Percentiles rank a stretch among this genome's conserved stretches.
These are phyloP conservation scores for Salix viminalis DNA, from an alignment of 345 rosid genomes.

Conservation along the genomic window DNA sequence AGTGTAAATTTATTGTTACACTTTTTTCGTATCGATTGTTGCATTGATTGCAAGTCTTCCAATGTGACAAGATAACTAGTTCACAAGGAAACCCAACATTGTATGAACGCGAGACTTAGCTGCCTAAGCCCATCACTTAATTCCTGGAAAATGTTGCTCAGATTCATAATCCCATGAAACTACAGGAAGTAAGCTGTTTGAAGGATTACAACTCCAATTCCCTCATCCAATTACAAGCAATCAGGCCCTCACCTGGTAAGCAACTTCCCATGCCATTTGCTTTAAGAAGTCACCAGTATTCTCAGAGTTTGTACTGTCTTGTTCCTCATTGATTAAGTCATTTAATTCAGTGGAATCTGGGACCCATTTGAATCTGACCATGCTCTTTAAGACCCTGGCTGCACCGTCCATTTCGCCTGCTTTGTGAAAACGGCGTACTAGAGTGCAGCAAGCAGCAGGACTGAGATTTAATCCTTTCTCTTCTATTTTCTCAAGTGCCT, in stretches of 20 bases:
- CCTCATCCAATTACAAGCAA: conserved; percentile 10
- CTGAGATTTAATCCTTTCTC: conserved; percentile 44
- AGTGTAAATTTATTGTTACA: background rate
- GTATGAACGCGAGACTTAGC: background rate
- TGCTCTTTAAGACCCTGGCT: conserved; percentile 41
- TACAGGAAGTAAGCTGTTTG: background rate
- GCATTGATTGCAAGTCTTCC: background rate
- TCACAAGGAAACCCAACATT: background rate
- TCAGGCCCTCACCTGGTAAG: conserved; percentile 13
- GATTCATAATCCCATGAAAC: background rate
- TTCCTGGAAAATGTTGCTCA: background rate
- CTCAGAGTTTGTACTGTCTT: conserved; percentile 11
- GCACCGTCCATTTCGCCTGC: conserved; percentile 45
- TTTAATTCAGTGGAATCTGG: conserved; percentile 37
- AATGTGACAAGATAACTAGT: background rate
- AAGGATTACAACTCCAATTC: background rate
- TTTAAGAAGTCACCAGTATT: conserved; percentile 11
- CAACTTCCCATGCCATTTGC: conserved; percentile 20
- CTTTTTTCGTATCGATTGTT: background rate
- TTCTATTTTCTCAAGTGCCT: conserved; percentile 33
- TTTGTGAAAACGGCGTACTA: conserved; percentile 44
- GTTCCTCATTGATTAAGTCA: conserved; percentile 21
- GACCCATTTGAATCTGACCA: conserved; percentile 48
- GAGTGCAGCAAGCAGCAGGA: conserved; percentile 39
- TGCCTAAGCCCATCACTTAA: background rate